Percentiles rank a stretch among this genome's conserved stretches.
Evolutionary conservation across 176 grass and related monocot genomes (phyloP).

Genomic region (Hordeum marinum): DNA sequence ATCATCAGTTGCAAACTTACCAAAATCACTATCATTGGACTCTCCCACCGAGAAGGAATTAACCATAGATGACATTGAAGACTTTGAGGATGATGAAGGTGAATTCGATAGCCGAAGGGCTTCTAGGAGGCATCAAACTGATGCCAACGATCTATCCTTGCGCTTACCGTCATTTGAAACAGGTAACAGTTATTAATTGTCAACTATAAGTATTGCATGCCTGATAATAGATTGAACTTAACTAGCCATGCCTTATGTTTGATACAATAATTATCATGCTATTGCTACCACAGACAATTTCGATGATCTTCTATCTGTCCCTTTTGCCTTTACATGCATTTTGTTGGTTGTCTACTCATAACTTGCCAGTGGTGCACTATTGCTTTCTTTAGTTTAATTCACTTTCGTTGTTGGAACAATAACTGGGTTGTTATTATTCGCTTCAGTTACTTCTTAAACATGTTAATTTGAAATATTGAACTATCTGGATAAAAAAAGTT

Average conservation of each 20-base stretch:
- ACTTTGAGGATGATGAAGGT: conserved; percentile 89
- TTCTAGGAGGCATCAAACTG: conserved; percentile 64
- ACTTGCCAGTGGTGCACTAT: not conserved
- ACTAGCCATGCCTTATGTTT: not conserved
- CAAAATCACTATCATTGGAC: conserved; percentile 68
- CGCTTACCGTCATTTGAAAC: conserved; percentile 62
- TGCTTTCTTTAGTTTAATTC: conserved; percentile 5
- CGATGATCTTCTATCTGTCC: not conserved
- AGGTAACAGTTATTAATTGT: conserved; percentile 38
- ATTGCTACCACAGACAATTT: not conserved
- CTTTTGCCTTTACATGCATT: conserved; percentile 11
- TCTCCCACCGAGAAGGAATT: conserved; percentile 66
- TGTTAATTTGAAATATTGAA: conserved; percentile 1
- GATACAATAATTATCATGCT: conserved; percentile 13
- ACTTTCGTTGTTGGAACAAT: not conserved
- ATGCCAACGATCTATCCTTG: conserved; percentile 62
- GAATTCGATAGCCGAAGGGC: conserved; percentile 67
- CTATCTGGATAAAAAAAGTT: not conserved
- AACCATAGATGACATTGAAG: conserved; percentile 96
- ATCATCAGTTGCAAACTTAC: conserved; percentile 47
- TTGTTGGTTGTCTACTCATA: conserved; percentile 10
- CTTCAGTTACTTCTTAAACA: conserved; percentile 13
- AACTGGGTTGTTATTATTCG: not conserved
- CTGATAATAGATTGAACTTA: conserved; percentile 1
- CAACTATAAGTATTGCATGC: conserved; percentile 1